These are phyloP conservation scores for Papilionanthe hybrid DNA, from an alignment of 116 monocot species.

Conservation along the genomic window DNA sequence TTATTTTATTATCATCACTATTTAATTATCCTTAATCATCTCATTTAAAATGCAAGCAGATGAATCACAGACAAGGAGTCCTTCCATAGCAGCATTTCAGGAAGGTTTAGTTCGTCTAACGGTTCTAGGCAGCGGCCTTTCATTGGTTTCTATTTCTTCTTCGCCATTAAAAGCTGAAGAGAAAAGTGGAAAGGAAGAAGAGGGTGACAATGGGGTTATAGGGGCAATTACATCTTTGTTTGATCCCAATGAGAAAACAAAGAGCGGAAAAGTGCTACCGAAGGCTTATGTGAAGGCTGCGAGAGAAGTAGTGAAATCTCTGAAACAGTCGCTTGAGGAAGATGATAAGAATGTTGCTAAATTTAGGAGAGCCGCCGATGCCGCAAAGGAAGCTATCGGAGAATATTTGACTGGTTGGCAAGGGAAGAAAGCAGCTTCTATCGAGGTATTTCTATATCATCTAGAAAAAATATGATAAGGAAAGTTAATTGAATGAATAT, in stretches of 20 bases:
- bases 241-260: slow-evolving; percentile 82
- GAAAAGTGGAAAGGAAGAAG: slow-evolving; percentile 20
- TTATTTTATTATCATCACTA: neutral
- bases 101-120: slow-evolving; percentile 18
- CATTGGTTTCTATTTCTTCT: slow-evolving; percentile 23
- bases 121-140: slow-evolving; percentile 25
- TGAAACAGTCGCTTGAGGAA: slow-evolving; percentile 74
- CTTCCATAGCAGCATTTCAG: slow-evolving; percentile 5
- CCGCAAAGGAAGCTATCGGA: slow-evolving; percentile 85
- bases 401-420: slow-evolving; percentile 78
- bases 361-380: slow-evolving; percentile 85
- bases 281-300: slow-evolving; percentile 83
- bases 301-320: slow-evolving; percentile 77
- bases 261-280: slow-evolving; percentile 80
- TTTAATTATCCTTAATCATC: neutral
- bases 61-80: slow-evolving; percentile 17
- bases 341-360: slow-evolving; percentile 63
- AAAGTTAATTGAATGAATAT: too few species aligned
- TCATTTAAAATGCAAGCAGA: slow-evolving; percentile 35
- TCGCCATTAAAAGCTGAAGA: slow-evolving; percentile 50
- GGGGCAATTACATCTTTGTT: slow-evolving; percentile 67
- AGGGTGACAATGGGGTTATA: slow-evolving; percentile 37
- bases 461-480: too few species aligned
- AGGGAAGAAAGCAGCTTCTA: slow-evolving; percentile 49
- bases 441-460: too few species aligned